Evolutionary conservation across 1,284 basidiomycete genomes (phyloP).

Genomic region (Grifola frondosa): DNA sequence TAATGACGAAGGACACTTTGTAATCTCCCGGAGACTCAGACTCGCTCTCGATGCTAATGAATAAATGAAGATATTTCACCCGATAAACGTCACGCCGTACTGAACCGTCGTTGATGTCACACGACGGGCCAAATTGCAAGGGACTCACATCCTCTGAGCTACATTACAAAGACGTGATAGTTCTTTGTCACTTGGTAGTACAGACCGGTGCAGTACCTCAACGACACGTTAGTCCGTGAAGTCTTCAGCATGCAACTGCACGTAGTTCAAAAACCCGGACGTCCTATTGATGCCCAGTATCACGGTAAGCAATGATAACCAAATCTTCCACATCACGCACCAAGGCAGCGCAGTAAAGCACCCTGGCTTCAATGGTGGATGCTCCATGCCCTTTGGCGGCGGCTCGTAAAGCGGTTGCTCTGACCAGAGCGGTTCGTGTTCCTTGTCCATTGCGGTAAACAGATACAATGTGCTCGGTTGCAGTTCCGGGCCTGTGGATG

Average conservation of each 20-base stretch:
- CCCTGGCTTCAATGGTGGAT: constrained; percentile 13
- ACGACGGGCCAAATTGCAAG: no score
- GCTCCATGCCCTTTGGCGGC: constrained; percentile 12
- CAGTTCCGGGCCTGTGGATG: constrained; percentile 15
- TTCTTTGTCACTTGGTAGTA: no score
- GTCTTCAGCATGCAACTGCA: constrained; percentile 31
- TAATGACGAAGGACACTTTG: no score
- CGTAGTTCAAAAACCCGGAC: constrained; percentile 29
- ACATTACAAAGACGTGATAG: no score
- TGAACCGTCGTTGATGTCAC: no score
- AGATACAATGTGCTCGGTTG: constrained; percentile 24
- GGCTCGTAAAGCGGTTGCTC: constrained; percentile 21
- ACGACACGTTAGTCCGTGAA: constrained; percentile 21
- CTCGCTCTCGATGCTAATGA: no score
- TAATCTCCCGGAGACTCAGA: no score
- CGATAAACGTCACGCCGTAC: no score
- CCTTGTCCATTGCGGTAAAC: constrained; percentile 24
- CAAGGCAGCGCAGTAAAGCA: constrained; percentile 17
- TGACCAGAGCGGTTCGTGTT: constrained; percentile 22
- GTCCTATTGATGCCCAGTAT: no score
- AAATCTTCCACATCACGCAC: constrained; percentile 15
- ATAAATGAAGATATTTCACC: no score
- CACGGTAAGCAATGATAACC: not conserved
- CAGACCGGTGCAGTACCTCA: no score
- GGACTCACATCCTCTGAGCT: no score